Percentiles rank a stretch among this genome's conserved stretches.
Evolutionary conservation across 2,329 filamentous ascomycete species (phyloP).

Genomic region (Zymoseptoria pseudotritici): DNA sequence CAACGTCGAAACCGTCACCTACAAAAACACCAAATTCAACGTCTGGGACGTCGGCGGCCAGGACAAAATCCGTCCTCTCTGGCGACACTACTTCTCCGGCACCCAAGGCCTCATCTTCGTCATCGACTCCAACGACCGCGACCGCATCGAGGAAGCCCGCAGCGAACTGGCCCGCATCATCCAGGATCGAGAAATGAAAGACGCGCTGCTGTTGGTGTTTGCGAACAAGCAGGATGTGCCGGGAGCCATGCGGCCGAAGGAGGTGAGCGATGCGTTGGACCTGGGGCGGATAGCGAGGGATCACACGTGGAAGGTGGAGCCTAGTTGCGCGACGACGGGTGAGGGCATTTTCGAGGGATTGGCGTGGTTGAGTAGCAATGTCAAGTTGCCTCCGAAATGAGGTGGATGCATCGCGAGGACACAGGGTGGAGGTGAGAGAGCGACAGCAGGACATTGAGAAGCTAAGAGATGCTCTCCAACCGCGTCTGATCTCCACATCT

Average conservation of each 20-base stretch:
- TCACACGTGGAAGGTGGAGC: conserved; percentile 49
- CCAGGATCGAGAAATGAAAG: conserved; percentile 97
- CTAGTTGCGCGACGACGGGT: conserved; percentile 46
- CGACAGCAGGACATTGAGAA: not conserved
- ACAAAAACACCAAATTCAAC: conserved; percentile 99
- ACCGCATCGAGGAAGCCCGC: conserved; percentile 92
- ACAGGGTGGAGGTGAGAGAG: not conserved
- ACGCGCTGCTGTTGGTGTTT: conserved; percentile 93
- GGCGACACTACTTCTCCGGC: conserved; percentile 98
- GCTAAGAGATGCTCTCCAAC: not conserved
- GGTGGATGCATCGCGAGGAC: not conserved
- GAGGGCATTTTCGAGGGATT: conserved; percentile 48
- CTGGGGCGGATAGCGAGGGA: conserved; percentile 45
- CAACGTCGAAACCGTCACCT: conserved; percentile 99
- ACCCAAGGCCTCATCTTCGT: conserved; percentile 99
- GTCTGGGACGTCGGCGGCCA: conserved; percentile 99
- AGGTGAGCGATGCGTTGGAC: conserved; percentile 43
- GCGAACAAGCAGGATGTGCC: conserved; percentile 99
- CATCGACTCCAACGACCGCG: conserved; percentile 96
- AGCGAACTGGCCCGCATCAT: conserved; percentile 97
- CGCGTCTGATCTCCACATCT: not conserved
- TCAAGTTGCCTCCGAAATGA: conserved; percentile 33
- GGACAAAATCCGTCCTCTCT: conserved; percentile 99
- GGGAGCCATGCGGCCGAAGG: conserved; percentile 45
- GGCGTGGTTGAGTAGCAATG: conserved; percentile 46